These are phyloP conservation scores for Hypoxylon trugodes DNA, from an alignment of 495 filamentous ascomycete genomes.

Conservation along the genomic window DNA sequence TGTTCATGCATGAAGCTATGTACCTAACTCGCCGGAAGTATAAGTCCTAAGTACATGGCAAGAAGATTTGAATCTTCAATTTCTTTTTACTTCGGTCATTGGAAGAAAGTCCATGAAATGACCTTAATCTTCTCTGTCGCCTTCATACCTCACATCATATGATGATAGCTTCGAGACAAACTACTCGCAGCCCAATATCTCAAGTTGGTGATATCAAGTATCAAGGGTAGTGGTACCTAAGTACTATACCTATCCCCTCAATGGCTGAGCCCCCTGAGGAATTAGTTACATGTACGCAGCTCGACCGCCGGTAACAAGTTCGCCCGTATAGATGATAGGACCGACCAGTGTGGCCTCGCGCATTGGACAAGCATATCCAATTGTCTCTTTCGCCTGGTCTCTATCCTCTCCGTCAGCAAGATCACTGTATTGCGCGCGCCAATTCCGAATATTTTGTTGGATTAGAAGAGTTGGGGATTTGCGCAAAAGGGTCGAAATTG, in stretches of 20 bases:
- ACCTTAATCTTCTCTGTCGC: background rate
- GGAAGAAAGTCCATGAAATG: background rate
- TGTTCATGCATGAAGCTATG: too few species aligned
- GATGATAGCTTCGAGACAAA: conserved; percentile 6
- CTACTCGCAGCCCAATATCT: conserved; percentile 2
- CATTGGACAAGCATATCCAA: background rate
- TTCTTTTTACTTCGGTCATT: background rate
- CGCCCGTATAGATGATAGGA: too few species aligned
- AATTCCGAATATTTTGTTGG: too few species aligned
- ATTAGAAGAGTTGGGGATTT: too few species aligned
- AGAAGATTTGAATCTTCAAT: background rate
- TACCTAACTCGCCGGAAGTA: background rate
- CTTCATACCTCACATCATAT: background rate
- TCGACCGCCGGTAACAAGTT: too few species aligned
- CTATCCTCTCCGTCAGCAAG: background rate
- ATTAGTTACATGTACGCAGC: too few species aligned
- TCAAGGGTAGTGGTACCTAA: too few species aligned
- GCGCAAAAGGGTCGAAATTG: too few species aligned
- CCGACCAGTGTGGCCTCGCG: too few species aligned
- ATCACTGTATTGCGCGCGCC: background rate
- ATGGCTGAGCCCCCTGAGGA: too few species aligned
- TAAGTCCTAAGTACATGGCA: background rate
- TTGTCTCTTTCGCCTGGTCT: background rate
- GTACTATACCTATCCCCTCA: too few species aligned
- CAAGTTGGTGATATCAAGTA: background rate